Base-by-base conservation (phyloP, 2,329 filamentous ascomycete species). In the Tricladium varicosporioides region DNA sequence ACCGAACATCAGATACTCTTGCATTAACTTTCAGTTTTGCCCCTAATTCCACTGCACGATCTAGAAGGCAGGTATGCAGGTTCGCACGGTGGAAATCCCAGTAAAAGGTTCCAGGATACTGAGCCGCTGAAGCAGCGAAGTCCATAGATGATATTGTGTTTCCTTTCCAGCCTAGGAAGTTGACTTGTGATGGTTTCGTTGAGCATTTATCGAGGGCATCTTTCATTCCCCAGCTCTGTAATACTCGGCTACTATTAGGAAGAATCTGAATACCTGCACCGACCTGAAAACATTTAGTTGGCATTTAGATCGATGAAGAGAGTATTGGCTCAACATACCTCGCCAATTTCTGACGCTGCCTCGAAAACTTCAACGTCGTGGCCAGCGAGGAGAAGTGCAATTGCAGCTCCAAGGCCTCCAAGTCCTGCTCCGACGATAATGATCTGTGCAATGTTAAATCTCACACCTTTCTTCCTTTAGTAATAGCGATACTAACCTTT, bases 341-440 rank as follows among this genome's bases (percentile, higher is more conserved):
- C 74, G 2, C 68, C 67, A 10, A 78, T 70, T 46, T 72, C 71
- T 5, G 69, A 65, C 1, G 75, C 73, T 1, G 74, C 67, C 53
- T 78, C 76, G 5, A 75, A 72, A 7, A 78, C 68, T 5, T 67
- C 70, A 14, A 78, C 75, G 14, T 65, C 59, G 55, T 78, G 75
- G 2, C 67, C 67, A 8, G 66, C 63, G 27, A 68, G 59, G 11
- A 62, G 43, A 31, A 63, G 58, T 5, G 66, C 58, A 14, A 70
- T 69, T 44, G 67, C 67, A 15, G 76, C 73, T 14, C 75, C 73
- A 8, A 84, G 72, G 5, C 81, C 81, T 19, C 79, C 79, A 16
- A 84, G 72, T 5, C 81, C 81, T 9, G 80, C 81, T n/a, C 81
- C 81, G 16, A 82, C 75, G 22, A 84, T 70, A 18, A 82, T 73